Percentiles rank a stretch among this genome's conserved stretches.
Evolutionary conservation across 2,329 filamentous ascomycete species (phyloP).

Genomic region (Claviceps pazoutovae): DNA sequence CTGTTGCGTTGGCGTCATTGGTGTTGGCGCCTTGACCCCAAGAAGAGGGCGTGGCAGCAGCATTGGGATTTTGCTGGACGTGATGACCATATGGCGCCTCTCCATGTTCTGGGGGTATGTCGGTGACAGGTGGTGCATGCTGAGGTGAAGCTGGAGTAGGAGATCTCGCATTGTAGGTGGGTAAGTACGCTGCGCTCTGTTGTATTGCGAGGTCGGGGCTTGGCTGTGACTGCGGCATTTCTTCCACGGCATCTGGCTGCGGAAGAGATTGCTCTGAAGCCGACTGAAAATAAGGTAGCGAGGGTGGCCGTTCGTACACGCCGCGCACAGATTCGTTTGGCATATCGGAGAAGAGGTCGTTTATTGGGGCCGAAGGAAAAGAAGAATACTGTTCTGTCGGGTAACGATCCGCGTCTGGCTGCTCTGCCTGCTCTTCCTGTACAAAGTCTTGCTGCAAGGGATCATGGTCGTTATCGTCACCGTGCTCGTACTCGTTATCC

Average conservation of each 20-base stretch:
- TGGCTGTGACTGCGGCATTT: not conserved
- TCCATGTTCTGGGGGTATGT: not conserved
- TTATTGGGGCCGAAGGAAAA: conserved; percentile 17
- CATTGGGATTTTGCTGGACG: not conserved
- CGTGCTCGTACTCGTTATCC: not conserved
- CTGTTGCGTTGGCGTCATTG: not conserved
- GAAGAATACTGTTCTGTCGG: conserved; percentile 9
- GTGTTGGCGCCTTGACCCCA: conserved; percentile 1
- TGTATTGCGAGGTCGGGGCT: conserved; percentile 8
- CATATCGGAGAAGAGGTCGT: conserved; percentile 6
- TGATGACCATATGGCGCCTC: not conserved
- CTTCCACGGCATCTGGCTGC: conserved; percentile 10
- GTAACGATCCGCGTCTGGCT: conserved; percentile 1
- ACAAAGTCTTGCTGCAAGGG: not conserved
- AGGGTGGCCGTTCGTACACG: conserved; percentile 9
- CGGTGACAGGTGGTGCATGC: not conserved
- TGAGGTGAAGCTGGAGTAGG: not conserved
- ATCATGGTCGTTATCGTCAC: conserved; percentile 8
- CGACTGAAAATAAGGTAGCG: conserved; percentile 17
- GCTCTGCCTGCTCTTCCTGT: conserved; percentile 4
- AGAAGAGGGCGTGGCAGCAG: not conserved
- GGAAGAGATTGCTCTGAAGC: conserved; percentile 13
- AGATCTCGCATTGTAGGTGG: conserved; percentile 5
- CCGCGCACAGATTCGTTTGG: conserved; percentile 9
- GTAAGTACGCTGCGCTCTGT: conserved; percentile 10